Evolutionary conservation across 1,139 yeast genomes (phyloP).

Genomic region (Magnusiomyces sp.): DNA sequence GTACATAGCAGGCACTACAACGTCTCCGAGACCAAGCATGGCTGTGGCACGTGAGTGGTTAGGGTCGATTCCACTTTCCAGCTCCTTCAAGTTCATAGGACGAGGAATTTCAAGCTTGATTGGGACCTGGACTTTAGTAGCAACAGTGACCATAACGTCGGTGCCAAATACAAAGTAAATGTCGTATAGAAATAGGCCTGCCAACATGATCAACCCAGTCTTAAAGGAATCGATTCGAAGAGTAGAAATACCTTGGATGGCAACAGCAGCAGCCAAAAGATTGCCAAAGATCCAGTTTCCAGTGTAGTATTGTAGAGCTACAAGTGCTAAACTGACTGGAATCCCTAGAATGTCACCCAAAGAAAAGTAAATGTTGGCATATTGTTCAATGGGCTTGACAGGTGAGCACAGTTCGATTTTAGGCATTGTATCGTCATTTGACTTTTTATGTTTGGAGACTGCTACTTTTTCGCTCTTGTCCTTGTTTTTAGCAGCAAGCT

Average conservation of each 20-base stretch:
- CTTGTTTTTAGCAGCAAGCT: neutral
- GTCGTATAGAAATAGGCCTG: conserved; percentile 51
- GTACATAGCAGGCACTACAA: conserved; percentile 49
- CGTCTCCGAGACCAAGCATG: conserved; percentile 51
- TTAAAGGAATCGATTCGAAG: conserved; percentile 36
- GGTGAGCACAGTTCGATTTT: conserved; percentile 2
- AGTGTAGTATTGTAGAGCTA: conserved; percentile 21
- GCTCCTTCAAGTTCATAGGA: conserved; percentile 5
- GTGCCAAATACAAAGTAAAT: conserved; percentile 60
- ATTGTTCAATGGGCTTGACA: conserved; percentile 12
- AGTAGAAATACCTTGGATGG: conserved; percentile 15
- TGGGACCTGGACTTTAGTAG: conserved; percentile 48
- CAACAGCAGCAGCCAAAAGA: conserved; percentile 14
- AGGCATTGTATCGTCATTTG: conserved; percentile 11
- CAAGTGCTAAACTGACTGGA: conserved; percentile 16
- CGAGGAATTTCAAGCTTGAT: conserved; percentile 46
- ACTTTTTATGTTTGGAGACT: conserved; percentile 19
- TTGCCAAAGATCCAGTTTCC: conserved; percentile 33
- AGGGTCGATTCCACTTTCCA: conserved; percentile 6
- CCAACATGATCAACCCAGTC: conserved; percentile 39
- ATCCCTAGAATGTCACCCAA: conserved; percentile 26
- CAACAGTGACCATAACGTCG: conserved; percentile 55
- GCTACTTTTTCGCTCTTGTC: conserved; percentile 4
- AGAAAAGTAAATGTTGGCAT: conserved; percentile 17
- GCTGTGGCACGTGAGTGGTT: conserved; percentile 14